phyloP scores from a whole-genome alignment of 257 asterid species.

The Przewalskia tangutica region DNA sequence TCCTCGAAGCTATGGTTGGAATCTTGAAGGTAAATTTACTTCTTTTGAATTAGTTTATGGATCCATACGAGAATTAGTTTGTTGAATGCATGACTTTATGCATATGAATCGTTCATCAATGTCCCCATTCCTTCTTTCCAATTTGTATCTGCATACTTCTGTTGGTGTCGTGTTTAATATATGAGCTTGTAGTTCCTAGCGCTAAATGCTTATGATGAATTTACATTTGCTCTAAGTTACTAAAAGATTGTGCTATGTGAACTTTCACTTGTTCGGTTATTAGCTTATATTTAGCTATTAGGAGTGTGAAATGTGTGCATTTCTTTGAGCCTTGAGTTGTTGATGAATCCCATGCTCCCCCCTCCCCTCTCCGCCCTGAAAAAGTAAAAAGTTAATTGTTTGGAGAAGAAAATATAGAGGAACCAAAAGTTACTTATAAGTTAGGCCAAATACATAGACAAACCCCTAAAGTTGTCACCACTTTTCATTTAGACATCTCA shows the following conservation, averaged over 20 bases:
- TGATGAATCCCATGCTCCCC: neutral
- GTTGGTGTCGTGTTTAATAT: too few relatives aligned
- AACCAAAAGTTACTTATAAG: neutral
- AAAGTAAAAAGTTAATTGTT: neutral
- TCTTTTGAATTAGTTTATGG: neutral
- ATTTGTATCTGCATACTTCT: too few relatives aligned
- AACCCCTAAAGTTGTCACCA: neutral
- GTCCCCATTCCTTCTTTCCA: too few relatives aligned
- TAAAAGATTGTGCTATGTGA: neutral
- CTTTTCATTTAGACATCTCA: neutral
- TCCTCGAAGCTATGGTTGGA: constrained; percentile 23
- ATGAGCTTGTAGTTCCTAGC: too few relatives aligned
- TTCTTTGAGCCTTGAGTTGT: neutral
- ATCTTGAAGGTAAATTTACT: constrained; percentile 18
- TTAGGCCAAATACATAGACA: neutral
- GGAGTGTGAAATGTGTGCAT: neutral
- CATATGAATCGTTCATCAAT: neutral
- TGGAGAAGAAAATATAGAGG: neutral
- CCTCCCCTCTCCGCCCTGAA: too few relatives aligned
- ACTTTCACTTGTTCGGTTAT: neutral
- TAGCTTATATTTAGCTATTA: neutral
- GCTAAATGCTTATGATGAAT: neutral
- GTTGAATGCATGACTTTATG: neutral
- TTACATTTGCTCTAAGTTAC: neutral
- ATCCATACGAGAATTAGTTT: neutral